Evolutionary conservation across 139 green algal genomes (phyloP), one percentile per base, ranked within the genome.

Genomic region (Chlamydomonas urium): DNA sequence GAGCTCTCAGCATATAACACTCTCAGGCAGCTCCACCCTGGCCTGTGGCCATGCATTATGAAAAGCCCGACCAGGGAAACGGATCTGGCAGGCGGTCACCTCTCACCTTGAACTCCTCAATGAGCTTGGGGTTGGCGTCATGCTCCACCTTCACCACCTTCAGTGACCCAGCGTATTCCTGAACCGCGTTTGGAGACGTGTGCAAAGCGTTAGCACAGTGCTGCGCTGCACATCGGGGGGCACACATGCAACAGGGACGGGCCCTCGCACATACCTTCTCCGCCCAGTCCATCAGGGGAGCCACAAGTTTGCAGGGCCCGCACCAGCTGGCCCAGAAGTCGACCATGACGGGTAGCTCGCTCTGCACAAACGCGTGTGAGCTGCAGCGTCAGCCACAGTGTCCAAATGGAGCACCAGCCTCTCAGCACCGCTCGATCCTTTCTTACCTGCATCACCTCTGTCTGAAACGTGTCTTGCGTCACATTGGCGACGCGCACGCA

Each of bases 71-170:
- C 42, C 10, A 14, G 42, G 42, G 42, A 50, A 24, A 50, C 8
- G 14, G 10, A 50, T 14, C 8, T 50, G 42, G 42, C 8, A 8
- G 14, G 10, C 14, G 42, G 42, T 50, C 42, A 50, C 31, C 8
- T 50, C 75, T 3, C 77, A 95, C 92, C 79, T 93, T 92, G 81
- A 96, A 98, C 74, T 94, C 83, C 69, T 94, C 90, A 28, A 97
- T 88, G 1, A 97, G 70, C 3, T 77, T 69, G 5, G 87, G 88
- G 81, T 95, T 96, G 4, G 70, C 38, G 65, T 97, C 91, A 48
- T 88, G 86, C 75, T 98, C 90, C 0, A 97, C 75, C 77, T 98
- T 99, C 19, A 98, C 90, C 21, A 98, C 88, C 81, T 98, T 97
- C 2, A 99, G 50, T 23, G 71, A 76, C 45, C 65, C 78, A 2